A percentile compares a stretch with the other conserved stretches of the same genome.
phyloP scores from a whole-genome alignment of 768 basidiomycete species.

The Hirschioporus abietinus region DNA sequence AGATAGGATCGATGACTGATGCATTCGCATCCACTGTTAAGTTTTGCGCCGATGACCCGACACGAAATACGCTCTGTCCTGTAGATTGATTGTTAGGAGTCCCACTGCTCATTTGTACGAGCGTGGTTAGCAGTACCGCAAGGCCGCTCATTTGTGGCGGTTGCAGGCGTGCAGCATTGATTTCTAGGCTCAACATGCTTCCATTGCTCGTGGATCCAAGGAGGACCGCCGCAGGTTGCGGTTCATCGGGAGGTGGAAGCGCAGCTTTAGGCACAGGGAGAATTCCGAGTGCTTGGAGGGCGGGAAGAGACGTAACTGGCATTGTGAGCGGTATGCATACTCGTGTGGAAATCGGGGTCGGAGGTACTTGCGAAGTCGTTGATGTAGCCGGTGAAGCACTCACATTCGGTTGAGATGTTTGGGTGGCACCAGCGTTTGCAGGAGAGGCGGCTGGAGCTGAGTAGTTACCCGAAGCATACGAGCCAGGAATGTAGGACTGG shows the following conservation, averaged over 20 bases:
- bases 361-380: constrained; percentile 6
- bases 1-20: background rate
- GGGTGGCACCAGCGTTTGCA: background rate
- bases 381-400: constrained; percentile 11
- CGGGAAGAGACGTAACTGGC: constrained; percentile 50
- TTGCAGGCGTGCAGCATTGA: constrained; percentile 71
- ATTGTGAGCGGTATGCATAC: constrained; percentile 60
- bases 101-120: constrained; percentile 40
- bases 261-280: constrained; percentile 58
- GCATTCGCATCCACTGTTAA: background rate
- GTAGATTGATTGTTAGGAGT: background rate
- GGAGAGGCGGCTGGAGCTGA: constrained; percentile 25
- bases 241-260: constrained; percentile 46
- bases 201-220: constrained; percentile 69
- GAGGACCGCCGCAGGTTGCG: constrained; percentile 72
- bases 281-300: constrained; percentile 69
- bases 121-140: constrained; percentile 63
- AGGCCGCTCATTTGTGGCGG: constrained; percentile 73
- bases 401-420: background rate
- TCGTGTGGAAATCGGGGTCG: constrained; percentile 15
- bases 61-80: background rate
- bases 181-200: constrained; percentile 67
- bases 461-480: constrained; percentile 13
- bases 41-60: background rate
- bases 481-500: constrained; percentile 41